A percentile compares a stretch with the other conserved stretches of the same genome.
These are phyloP conservation scores for Entamoeba dispar DNA, from an alignment of 208 protist genomes.

Conservation along the genomic window DNA sequence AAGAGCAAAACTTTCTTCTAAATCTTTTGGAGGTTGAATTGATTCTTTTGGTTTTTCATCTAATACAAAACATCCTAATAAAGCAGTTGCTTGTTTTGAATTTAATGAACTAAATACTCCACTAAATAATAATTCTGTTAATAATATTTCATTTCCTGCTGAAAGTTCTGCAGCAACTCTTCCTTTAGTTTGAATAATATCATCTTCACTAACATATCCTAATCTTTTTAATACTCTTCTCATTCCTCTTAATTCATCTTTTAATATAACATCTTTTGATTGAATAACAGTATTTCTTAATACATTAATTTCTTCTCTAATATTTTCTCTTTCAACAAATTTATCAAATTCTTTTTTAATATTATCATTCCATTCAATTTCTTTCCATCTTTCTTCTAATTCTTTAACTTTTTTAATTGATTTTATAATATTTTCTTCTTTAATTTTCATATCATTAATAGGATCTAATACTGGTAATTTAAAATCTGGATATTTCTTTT, in stretches of 20 bases:
- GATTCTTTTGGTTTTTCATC: neutral
- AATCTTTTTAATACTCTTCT: neutral
- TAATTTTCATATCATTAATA: neutral
- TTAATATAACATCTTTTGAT: neutral
- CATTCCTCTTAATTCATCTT: neutral
- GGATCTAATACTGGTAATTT: neutral
- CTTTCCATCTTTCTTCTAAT: too few species aligned
- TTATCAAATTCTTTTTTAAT: neutral
- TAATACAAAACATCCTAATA: neutral
- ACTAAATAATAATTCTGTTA: neutral
- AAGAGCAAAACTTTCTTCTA: neutral
- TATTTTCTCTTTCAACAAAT: neutral
- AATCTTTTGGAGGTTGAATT: neutral
- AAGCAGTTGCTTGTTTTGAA: neutral
- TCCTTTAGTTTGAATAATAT: constrained; percentile 5
- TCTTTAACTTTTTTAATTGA: too few species aligned
- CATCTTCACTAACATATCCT: neutral
- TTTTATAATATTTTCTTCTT: neutral
- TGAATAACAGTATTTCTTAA: neutral
- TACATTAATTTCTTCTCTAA: neutral
- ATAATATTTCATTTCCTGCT: neutral
- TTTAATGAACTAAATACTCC: neutral
- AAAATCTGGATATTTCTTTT: too few species aligned
- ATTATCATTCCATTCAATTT: too few species aligned
- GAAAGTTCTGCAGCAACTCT: constrained; percentile 1